Percentiles rank a stretch among this genome's conserved stretches.
Conservation (phyloP, 371 early-diverging fungal species). For the Mucor velutinosus region DNA sequence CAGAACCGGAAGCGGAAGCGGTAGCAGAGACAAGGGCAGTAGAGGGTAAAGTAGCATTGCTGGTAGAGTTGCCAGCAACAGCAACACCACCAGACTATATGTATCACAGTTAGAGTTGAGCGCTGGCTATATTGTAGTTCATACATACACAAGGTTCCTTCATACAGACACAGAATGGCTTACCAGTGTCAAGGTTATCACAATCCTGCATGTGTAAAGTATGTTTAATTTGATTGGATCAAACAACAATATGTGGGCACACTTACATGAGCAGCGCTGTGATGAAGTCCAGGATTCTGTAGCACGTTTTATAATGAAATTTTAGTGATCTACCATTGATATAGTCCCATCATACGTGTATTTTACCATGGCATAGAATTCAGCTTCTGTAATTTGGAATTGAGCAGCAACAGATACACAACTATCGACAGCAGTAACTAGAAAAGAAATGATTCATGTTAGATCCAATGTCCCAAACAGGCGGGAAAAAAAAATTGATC, state of each 20-base stretch:
- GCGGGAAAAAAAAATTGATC: neutral
- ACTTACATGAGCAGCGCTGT: constrained; percentile 28
- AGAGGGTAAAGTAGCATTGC: neutral
- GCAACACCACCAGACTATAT: neutral
- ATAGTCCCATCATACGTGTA: neutral
- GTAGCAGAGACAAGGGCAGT: neutral
- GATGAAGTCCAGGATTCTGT: constrained; percentile 39
- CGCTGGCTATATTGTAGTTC: neutral
- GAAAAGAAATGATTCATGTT: neutral
- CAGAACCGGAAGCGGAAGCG: neutral
- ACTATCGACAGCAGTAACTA: constrained; percentile 23
- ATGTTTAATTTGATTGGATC: neutral
- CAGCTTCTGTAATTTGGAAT: constrained; percentile 23
- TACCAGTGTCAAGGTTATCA: constrained; percentile 35
- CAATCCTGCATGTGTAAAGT: constrained; percentile 24
- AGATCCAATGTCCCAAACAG: no score
- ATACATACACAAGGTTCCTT: constrained; percentile 31
- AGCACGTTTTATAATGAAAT: neutral
- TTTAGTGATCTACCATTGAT: neutral
- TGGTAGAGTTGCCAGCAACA: neutral
- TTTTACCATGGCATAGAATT: constrained; percentile 31
- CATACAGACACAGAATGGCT: constrained; percentile 35
- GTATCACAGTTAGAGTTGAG: neutral
- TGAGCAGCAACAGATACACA: constrained; percentile 27
- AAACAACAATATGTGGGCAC: neutral